Evolutionary conservation across 768 basidiomycete species (phyloP).

Genomic region (Leucosporidium creatinivorum): DNA sequence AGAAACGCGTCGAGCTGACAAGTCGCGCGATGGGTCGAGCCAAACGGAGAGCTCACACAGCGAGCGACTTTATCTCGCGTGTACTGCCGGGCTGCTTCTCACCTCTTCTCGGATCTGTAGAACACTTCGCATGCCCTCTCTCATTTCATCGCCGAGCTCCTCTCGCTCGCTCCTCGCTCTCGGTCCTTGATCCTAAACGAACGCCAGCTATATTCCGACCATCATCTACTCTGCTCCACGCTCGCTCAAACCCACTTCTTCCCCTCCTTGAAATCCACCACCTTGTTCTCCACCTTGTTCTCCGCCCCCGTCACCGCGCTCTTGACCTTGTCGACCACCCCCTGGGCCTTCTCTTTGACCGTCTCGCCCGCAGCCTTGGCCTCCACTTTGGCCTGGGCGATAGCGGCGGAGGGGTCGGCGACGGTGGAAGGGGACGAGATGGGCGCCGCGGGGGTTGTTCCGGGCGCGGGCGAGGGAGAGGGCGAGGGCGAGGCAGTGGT

Average conservation of each 20-base stretch:
- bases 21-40: too few species aligned
- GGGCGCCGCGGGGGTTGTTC: background rate
- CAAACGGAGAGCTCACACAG: too few species aligned
- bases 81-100: too few species aligned
- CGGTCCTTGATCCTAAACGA: too few species aligned
- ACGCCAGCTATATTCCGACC: too few species aligned
- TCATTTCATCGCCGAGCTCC: too few species aligned
- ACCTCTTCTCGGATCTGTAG: too few species aligned
- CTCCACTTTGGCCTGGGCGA: background rate
- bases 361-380: background rate
- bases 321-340: background rate
- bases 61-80: too few species aligned
- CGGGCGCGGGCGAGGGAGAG: background rate
- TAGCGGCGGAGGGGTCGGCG: background rate
- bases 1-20: too few species aligned
- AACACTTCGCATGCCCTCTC: too few species aligned
- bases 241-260: background rate
- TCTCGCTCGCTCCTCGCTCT: too few species aligned
- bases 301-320: background rate
- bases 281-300: slow-evolving; percentile 1
- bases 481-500: too few species aligned
- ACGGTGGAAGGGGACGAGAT: background rate
- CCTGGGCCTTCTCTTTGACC: background rate
- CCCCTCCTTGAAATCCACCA: background rate
- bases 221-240: background rate